Percentiles rank a stretch among this genome's conserved stretches.
Conservation (phyloP, 176 grass and related monocot genomes). For the Oryza brachyantha region DNA sequence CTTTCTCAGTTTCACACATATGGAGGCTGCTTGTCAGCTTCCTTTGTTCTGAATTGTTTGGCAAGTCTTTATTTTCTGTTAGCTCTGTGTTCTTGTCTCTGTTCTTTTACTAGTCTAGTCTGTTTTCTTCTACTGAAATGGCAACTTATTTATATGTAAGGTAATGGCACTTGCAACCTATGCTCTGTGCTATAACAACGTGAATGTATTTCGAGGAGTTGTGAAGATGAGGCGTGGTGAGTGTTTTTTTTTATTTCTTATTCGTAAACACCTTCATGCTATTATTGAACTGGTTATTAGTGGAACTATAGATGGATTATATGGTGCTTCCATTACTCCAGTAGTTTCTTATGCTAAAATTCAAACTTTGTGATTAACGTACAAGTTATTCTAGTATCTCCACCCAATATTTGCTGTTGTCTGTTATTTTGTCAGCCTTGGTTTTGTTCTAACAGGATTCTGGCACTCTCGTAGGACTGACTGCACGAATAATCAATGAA, state of each 20-base stretch:
- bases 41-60: not conserved
- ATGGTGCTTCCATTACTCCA: not conserved
- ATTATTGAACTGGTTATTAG: not conserved
- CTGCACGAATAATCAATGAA: slow-evolving; percentile 47
- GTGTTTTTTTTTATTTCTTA: slow-evolving; percentile 11
- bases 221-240: slow-evolving; percentile 76
- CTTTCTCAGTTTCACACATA: not conserved
- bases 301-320: not conserved
- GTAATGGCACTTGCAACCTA: slow-evolving; percentile 71
- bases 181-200: slow-evolving; percentile 66
- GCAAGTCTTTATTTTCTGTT: not conserved
- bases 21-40: not conserved
- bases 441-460: not conserved
- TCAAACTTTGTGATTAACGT: no score
- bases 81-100: not conserved
- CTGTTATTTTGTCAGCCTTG: not conserved
- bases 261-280: not conserved
- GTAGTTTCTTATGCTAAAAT: not conserved
- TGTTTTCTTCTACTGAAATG: slow-evolving; percentile 2
- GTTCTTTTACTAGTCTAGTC: not conserved
- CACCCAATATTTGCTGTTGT: not conserved
- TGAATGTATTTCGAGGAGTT: slow-evolving; percentile 64
- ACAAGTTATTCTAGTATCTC: not conserved
- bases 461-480: slow-evolving; percentile 37
- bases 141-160: slow-evolving; percentile 25